Base-by-base conservation (phyloP, 805 yeast species). In the Candida glaebosa region DNA sequence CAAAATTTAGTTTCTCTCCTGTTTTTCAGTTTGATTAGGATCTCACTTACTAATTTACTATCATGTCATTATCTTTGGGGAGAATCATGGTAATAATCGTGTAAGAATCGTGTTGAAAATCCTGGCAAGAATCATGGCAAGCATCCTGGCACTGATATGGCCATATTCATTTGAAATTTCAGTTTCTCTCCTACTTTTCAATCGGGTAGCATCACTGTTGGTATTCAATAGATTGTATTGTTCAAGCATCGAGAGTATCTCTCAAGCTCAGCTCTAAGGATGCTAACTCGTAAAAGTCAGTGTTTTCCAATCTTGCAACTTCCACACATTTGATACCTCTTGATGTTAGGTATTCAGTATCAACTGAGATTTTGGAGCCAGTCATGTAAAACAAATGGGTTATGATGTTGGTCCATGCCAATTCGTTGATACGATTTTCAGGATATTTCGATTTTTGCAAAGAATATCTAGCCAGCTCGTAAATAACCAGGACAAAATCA, bases 361-460 rank as follows among this genome's bases (percentile, higher is more conserved):
- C 78, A 15, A 82, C 81, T 4, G 44, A 49, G 17, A 84, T 77
- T 36, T 74, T 74, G 15, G 81, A 69, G 18, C 69, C 56, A 18
- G 67, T 63, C 58, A 81, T 60, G 57, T 79, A 79, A 14, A 84
- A 58, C 39, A 86, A 56, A 59, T 85, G 88, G 1, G 89, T 82
- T 2, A 87, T 70, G 43, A 77, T 77, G 10, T 73, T 56, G 18
- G 58, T 57, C 75, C 80, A 74, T 4, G 55, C 53, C 7, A 57
- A 22, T 1, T 39, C 37, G 9, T 41, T 40, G 22, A 37, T 40
- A 10, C 41, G 41, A 7, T 47, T 45, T 9, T 37, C 37, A n/a
- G 44, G 30, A 3, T 31, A 36, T 24, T 48, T 50, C 34, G 48
- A 45, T 19, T 49, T 50, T 15, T 54, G 54, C 34, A 25, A 64